Evolutionary conservation across 805 yeast genomes (phyloP), one percentile per base, ranked within the genome.

Genomic region (Candida wancherniae): DNA sequence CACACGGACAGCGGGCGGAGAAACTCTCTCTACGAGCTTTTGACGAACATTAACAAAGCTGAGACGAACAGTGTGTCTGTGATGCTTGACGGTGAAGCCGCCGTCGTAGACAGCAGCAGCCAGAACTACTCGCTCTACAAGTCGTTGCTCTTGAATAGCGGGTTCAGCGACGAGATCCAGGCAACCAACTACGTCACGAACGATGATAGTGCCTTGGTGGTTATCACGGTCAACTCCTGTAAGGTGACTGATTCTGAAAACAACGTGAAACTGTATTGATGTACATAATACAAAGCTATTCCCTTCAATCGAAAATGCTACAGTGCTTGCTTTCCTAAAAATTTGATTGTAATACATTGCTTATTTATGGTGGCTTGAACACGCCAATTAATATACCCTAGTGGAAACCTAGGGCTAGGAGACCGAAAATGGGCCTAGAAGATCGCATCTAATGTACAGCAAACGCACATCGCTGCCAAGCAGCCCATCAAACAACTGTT

Each of bases 221-320:
- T 82, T 37, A 77, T 86, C 22, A 68, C 70, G 48, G 67, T 88
- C 24, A 69, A 68, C 26, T 69, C 73, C 23, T 87, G 86, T 15
- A 81, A 80, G 47, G 83, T 87, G 15, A 84, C 94, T 9, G 96
- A 88, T 48, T 70, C 76, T 6, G 75, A 81, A 27, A 77, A 83
- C 54, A 78, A 81, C 43, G 67, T 73, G 15, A 51, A 48, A 24
- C 57, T 52, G 43, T 63, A 28, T 11, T 28, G 20, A 21, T 9
- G 4, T 11, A 22, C 21, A 31, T 16, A 26, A 14, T 13, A 19
- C 19, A 11, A 10, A 23, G 14, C 6, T 9, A 6, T 6, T 7
- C 9, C 20, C 7, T 7, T 18, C 20, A 18, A 18, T 7, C 20
- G 20, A 18, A 15, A 12, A 25, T 25, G 12, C 17, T 24, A 21